Evolutionary conservation across 192 early-diverging fungal species (phyloP).

Genomic region (Umbelopsis sp.): DNA sequence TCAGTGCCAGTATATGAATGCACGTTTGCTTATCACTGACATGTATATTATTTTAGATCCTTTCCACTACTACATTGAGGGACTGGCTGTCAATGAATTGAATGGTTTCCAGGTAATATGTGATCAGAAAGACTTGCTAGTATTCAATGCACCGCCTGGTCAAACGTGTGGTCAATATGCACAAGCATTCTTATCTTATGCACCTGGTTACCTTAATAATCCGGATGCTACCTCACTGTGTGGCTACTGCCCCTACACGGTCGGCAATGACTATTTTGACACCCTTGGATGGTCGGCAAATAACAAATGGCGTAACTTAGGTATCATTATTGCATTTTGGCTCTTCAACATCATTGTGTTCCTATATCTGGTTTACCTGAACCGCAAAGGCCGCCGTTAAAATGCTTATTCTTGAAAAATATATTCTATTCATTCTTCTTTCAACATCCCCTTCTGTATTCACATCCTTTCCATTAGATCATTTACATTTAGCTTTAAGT

Average conservation of each 20-base stretch:
- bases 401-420: no score
- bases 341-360: constrained; percentile 59
- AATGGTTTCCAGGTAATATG: constrained; percentile 49
- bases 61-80: constrained; percentile 70
- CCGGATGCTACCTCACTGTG: constrained; percentile 43
- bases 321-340: constrained; percentile 62
- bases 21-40: background rate
- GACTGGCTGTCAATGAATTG: constrained; percentile 61
- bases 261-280: constrained; percentile 60
- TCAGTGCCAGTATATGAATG: background rate
- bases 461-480: background rate
- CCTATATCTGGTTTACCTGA: constrained; percentile 40
- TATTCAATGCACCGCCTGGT: constrained; percentile 56
- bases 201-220: constrained; percentile 21
- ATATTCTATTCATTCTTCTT: background rate
- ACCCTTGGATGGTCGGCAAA: constrained; percentile 53
- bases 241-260: constrained; percentile 61
- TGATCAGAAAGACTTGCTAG: constrained; percentile 48
- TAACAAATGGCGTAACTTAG: constrained; percentile 73
- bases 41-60: constrained; percentile 45
- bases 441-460: background rate
- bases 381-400: constrained; percentile 35
- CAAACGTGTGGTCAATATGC: constrained; percentile 67
- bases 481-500: no score
- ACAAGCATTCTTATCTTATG: constrained; percentile 44